These are phyloP conservation scores for Stenocarpella maydis DNA, from an alignment of 2,329 filamentous ascomycete genomes.

Conservation along the genomic window DNA sequence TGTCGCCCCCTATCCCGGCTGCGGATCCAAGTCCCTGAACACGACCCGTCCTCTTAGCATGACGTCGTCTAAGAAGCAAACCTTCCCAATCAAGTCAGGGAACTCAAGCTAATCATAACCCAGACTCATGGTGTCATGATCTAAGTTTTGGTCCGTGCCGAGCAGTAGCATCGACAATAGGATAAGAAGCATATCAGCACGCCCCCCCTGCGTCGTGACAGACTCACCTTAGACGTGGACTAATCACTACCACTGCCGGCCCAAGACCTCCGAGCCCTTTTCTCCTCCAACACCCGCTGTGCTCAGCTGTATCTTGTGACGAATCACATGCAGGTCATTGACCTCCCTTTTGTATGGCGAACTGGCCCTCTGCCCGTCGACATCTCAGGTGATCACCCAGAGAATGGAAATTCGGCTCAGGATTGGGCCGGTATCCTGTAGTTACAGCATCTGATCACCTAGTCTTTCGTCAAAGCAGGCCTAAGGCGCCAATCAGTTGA, in stretches of 20 bases:
- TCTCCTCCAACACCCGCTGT: no score
- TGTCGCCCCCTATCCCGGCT: neutral
- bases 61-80: neutral
- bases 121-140: neutral
- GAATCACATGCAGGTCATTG: no score
- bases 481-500: no score
- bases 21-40: neutral
- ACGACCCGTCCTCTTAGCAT: neutral
- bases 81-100: neutral
- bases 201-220: neutral
- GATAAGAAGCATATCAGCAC: neutral
- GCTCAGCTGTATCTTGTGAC: no score
- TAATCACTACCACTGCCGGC: neutral
- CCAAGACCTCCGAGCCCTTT: no score
- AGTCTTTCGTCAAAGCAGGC: no score
- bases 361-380: no score
- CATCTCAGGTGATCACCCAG: no score
- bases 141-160: neutral
- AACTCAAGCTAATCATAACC: neutral
- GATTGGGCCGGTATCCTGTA: no score
- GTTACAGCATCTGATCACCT: no score
- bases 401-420: no score
- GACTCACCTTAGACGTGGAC: neutral
- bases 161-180: neutral
- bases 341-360: no score